A percentile compares a stretch with the other conserved stretches of the same genome.
These are phyloP conservation scores for Hebeloma cylindrosporum DNA, from an alignment of 768 basidiomycete species.

Conservation along the genomic window DNA sequence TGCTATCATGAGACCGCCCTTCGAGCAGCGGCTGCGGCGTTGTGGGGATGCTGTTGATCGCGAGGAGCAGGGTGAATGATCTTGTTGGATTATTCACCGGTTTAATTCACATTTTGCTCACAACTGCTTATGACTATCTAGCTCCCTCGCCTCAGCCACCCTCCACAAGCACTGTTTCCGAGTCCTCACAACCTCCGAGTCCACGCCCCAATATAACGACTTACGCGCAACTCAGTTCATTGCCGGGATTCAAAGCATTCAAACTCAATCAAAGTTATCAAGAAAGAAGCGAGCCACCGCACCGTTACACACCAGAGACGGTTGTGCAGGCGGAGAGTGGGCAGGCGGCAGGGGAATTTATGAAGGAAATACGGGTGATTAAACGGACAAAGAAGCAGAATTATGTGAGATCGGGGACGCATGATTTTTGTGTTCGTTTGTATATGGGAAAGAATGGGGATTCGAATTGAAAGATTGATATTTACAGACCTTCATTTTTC, in stretches of 20 bases:
- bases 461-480: neutral
- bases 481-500: neutral
- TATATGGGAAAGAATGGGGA: slow-evolving; percentile 19
- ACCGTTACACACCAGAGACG: neutral
- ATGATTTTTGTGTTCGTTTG: slow-evolving; percentile 23
- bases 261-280: slow-evolving; percentile 14
- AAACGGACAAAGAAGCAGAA: slow-evolving; percentile 23
- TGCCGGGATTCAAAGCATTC: slow-evolving; percentile 24
- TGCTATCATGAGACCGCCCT: too few relatives aligned
- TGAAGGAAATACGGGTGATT: slow-evolving; percentile 21
- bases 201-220: slow-evolving; percentile 8
- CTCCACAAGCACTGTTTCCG: neutral
- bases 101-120: too few relatives aligned
- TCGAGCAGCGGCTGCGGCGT: too few relatives aligned
- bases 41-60: too few relatives aligned
- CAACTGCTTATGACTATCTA: too few relatives aligned
- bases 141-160: too few relatives aligned
- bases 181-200: neutral
- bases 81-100: too few relatives aligned
- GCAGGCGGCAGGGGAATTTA: slow-evolving; percentile 10
- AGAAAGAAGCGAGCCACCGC: neutral
- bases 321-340: neutral
- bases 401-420: slow-evolving; percentile 24
- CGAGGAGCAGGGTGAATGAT: too few relatives aligned
- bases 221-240: slow-evolving; percentile 21